A percentile compares a stretch with the other conserved stretches of the same genome.
phyloP scores from a whole-genome alignment of 2,329 filamentous ascomycete genomes.

The Monilinia fructigena region DNA sequence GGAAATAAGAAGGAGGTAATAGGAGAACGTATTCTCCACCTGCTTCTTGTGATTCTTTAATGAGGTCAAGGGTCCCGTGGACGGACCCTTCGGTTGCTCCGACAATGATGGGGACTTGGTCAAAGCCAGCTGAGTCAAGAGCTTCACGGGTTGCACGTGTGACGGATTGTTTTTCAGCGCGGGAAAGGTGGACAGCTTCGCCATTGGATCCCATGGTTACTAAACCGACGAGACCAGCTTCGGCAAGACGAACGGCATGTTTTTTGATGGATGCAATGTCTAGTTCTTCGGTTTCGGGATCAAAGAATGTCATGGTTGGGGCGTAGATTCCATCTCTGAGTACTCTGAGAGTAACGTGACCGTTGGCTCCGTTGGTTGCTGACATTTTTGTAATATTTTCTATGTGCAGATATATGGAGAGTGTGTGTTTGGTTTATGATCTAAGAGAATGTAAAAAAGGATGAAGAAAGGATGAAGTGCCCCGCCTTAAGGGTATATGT shows the following conservation, averaged over 20 bases:
- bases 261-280: conserved; percentile 77
- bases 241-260: conserved; percentile 74
- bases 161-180: conserved; percentile 72
- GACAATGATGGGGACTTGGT: conserved; percentile 73
- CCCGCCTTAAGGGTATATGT: background rate
- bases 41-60: conserved; percentile 61
- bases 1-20: conserved; percentile 82
- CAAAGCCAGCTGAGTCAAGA: conserved; percentile 76
- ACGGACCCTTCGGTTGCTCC: conserved; percentile 81
- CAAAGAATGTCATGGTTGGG: conserved; percentile 88
- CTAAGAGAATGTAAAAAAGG: background rate
- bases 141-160: conserved; percentile 78
- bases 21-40: conserved; percentile 80
- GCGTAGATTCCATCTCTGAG: conserved; percentile 83
- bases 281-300: conserved; percentile 78
- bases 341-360: conserved; percentile 46
- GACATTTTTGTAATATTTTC: conserved; percentile 23
- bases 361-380: conserved; percentile 20
- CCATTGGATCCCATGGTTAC: conserved; percentile 90
- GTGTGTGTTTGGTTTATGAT: background rate
- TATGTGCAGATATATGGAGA: background rate
- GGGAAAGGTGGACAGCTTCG: conserved; percentile 81
- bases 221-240: conserved; percentile 75
- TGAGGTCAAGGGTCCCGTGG: conserved; percentile 73
- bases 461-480: background rate